These are phyloP conservation scores for Pseudogymnoascus sp. DNA, from an alignment of 2,329 filamentous ascomycete species.

Conservation along the genomic window DNA sequence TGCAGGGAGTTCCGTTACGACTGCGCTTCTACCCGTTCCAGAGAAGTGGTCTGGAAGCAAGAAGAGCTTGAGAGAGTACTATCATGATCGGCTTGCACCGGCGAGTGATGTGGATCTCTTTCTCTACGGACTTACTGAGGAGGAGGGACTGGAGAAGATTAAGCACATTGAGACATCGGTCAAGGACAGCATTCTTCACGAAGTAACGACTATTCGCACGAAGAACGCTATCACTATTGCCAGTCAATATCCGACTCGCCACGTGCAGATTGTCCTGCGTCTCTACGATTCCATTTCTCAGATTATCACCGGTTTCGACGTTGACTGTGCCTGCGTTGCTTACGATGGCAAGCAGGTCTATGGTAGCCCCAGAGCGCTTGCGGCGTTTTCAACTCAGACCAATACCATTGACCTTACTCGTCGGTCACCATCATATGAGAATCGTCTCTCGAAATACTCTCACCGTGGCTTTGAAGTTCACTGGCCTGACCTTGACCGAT, in stretches of 20 bases:
- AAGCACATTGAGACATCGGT: conserved; percentile 69
- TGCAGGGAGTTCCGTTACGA: conserved; percentile 73
- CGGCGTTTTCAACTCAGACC: conserved; percentile 71
- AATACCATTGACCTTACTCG: conserved; percentile 73
- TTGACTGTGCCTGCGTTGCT: conserved; percentile 73
- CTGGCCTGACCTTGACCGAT: conserved; percentile 66
- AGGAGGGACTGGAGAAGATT: conserved; percentile 74
- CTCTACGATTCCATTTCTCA: conserved; percentile 78
- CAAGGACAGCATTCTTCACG: conserved; percentile 68
- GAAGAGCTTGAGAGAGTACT: conserved; percentile 59
- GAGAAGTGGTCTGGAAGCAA: conserved; percentile 53
- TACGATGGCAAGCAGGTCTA: conserved; percentile 77
- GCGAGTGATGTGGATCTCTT: conserved; percentile 85
- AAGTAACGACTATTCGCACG: conserved; percentile 75
- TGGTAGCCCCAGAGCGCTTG: conserved; percentile 65
- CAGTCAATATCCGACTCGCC: conserved; percentile 73
- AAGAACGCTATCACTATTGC: conserved; percentile 84
- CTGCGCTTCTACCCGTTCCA: conserved; percentile 65
- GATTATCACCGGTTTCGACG: conserved; percentile 81
- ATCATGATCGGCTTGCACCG: conserved; percentile 71
- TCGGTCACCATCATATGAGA: conserved; percentile 80
- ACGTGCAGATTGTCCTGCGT: conserved; percentile 75
- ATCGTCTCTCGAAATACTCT: conserved; percentile 76
- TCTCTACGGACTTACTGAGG: conserved; percentile 68
- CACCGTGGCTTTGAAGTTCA: conserved; percentile 78